Evolutionary conservation across 257 asterid species (phyloP), one percentile per base, ranked within the genome.

Genomic region (Solanum piurae): DNA sequence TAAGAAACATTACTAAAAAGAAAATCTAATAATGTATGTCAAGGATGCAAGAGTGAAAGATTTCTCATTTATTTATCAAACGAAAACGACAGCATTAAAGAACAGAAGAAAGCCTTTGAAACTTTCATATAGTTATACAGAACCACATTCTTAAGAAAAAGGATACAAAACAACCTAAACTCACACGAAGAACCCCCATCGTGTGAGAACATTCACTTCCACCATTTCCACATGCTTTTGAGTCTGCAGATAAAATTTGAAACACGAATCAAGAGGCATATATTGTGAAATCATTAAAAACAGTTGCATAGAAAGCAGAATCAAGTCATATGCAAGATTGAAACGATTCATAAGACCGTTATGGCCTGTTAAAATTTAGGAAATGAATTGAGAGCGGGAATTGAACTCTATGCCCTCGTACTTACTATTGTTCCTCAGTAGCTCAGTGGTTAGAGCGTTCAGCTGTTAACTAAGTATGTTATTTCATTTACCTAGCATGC

Each of bases 131-230:
- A 74, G 40, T 21, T 74, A 36, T 74, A 10, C 11, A 36, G 55
- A 75, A 75, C 13, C 5, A 23, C 55, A 75, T 23, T 9, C 55
- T 73, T 34, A 52, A 76, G 83, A 60, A 66, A 91, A 94, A 92
- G 86, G 99, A 96, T 96, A 96, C 98, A 12, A 94, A 96, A 90
- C 99, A 95, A 89, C 98, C 99, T 79, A 94, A 92, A 71, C 99
- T 96, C 91, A 96, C 97, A 9, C 99, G 98, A 90, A 96, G 98
- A 85, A 96, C 99, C 87, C 99, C 98, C 95, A 94, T 92, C 9
- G 98, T 93, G 66, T 95, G 98, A 90, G 91, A 91, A 83, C 99
- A 95, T 88, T 92, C 95, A 9, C 77, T 84, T 83, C 94, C 94
- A 52, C 92, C 92, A 18, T 89, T 90, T 7, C 95, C 94, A 89